These are phyloP conservation scores for Nicotiana noctiflora DNA, from an alignment of 257 asterid genomes.

Conservation along the genomic window DNA sequence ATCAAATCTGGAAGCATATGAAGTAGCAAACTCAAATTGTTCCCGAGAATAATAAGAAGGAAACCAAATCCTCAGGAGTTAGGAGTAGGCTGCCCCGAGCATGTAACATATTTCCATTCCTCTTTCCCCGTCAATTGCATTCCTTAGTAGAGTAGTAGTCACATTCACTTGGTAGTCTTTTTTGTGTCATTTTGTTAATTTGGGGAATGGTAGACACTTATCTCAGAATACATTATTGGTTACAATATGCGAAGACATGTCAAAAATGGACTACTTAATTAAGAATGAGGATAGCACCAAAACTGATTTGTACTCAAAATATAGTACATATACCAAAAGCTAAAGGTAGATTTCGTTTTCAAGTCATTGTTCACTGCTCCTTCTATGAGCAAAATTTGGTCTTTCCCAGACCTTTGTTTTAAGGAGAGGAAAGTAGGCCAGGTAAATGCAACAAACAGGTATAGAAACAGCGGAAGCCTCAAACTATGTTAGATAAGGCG, in stretches of 20 bases:
- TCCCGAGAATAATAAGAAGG: background rate
- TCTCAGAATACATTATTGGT: background rate
- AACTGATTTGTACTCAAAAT: background rate
- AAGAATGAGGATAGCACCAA: background rate
- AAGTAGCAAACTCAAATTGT: background rate
- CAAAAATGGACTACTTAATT: background rate
- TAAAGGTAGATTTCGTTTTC: background rate
- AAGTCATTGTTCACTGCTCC: background rate
- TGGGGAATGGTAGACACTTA: background rate
- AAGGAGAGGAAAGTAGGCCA: background rate
- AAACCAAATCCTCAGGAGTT: constrained; percentile 4
- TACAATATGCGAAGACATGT: background rate
- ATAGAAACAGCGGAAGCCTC: background rate
- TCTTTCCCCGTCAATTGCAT: background rate
- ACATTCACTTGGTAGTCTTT: background rate
- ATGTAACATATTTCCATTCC: background rate
- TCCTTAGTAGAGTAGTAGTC: background rate
- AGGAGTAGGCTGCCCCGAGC: background rate
- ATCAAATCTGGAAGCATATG: background rate
- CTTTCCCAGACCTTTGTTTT: background rate
- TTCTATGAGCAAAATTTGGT: constrained; percentile 2
- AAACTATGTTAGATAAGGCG: background rate
- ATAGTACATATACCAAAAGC: background rate
- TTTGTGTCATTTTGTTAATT: background rate
- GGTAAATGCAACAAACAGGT: background rate